Base-by-base conservation (phyloP, 768 basidiomycete genomes). In the Tubosaeta sp. region DNA sequence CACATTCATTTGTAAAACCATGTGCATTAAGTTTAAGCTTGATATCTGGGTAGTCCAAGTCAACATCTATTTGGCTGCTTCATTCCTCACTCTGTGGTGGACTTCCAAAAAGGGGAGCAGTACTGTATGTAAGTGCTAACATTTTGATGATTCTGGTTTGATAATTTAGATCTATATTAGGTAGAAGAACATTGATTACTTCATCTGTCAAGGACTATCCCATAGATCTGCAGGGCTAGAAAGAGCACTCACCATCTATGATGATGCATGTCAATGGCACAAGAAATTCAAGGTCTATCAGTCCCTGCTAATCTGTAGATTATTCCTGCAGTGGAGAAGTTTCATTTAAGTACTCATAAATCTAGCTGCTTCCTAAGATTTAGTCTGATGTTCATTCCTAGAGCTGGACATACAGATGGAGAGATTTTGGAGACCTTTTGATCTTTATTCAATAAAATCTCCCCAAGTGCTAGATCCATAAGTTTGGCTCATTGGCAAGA, bases 91-190 rank as follows among this genome's bases (percentile, higher is more conserved):
- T 53, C 55, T 3, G 51, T 66, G 3, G 67, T 70, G 8, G 67
- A 69, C 27, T 66, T 71, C 48, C 63, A 68, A 40, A 61, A 62
- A 25, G 71, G 69, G 4, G 66, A 72, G 49, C 49, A 47, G n/a
- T n/a, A n/a, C n/a, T n/a, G n/a, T n/a, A n/a, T n/a, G 66, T 68
- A 16, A 22, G 57, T 44, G 14, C 31, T 4, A 32, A n/a, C n/a
- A n/a, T n/a, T n/a, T n/a, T n/a, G n/a, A n/a, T n/a, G n/a, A n/a
- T 32, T 32, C 12, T 12, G 10, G 31, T 38, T 32, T n/a, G 14
- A 40, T 18, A 5, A 36, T 36, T 36, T 36, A 36, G n/a, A n/a
- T 19, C 27, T 9, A 30, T 30, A 9, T 9, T 8, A 64, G 63
- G 39, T 64, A 69, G 36, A 58, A 60, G 39, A 67, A 68, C 46